Evolutionary conservation across 768 basidiomycete species (phyloP).

Genomic region (Collybiopsis confluens): DNA sequence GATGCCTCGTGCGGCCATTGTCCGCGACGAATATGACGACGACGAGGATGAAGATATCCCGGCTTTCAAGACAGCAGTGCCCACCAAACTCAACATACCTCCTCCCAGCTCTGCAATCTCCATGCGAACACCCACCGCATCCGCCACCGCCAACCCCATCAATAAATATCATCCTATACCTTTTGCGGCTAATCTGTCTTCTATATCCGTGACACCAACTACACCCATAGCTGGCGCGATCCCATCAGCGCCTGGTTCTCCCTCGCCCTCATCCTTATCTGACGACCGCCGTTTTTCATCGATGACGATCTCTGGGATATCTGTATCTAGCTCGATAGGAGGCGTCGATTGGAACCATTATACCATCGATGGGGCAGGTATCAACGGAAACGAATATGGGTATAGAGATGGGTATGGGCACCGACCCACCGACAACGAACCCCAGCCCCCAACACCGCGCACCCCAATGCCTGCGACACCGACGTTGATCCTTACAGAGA

Average conservation of each 20-base stretch:
- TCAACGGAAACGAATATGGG: no score
- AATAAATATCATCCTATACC: no score
- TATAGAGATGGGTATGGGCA: no score
- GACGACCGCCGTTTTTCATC: neutral
- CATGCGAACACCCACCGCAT: neutral
- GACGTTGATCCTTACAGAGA: neutral
- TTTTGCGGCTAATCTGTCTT: no score
- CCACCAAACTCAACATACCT: neutral
- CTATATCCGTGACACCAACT: neutral
- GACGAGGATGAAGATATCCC: no score
- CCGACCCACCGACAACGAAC: no score
- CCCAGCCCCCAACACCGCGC: neutral
- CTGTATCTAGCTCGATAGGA: neutral
- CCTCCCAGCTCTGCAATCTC: neutral
- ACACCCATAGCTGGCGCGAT: neutral
- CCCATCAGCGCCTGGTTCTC: neutral
- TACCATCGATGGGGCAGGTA: neutral
- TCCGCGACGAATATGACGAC: no score
- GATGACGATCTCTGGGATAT: neutral
- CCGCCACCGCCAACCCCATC: neutral
- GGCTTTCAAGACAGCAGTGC: no score
- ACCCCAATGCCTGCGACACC: neutral
- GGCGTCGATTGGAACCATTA: slow-evolving; percentile 5
- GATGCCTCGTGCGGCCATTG: neutral
- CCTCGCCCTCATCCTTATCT: neutral